Conservation (phyloP, 2,329 filamentous ascomycete species). For the Aspergillus brasiliensis region DNA sequence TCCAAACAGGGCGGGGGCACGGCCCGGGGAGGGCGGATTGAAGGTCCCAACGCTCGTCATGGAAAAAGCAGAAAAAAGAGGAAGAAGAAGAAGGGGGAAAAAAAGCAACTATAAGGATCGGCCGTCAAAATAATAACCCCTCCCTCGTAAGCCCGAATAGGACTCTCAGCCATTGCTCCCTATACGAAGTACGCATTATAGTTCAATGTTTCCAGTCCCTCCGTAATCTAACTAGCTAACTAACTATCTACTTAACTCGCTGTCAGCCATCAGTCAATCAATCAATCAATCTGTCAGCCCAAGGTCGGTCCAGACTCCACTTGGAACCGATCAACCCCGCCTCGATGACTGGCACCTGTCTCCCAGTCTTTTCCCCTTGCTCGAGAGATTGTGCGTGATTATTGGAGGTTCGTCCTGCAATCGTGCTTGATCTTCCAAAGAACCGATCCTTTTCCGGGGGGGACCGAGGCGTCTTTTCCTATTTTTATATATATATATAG, state of each 20-base stretch:
- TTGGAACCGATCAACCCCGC: conserved; percentile 3
- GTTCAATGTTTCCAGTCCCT: neutral
- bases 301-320: conserved; percentile 13
- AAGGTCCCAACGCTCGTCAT: conserved; percentile 23
- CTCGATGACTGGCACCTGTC: neutral
- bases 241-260: neutral
- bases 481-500: conserved; percentile 1
- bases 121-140: conserved; percentile 16
- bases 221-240: neutral
- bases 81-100: neutral
- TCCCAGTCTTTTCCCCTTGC: neutral
- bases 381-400: conserved; percentile 12
- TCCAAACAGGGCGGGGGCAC: conserved; percentile 10
- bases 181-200: neutral
- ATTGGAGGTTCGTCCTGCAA: conserved; percentile 16
- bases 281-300: neutral
- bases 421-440: conserved; percentile 9
- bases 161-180: neutral
- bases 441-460: conserved; percentile 17
- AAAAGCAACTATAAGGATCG: conserved; percentile 11
- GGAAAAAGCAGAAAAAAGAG: conserved; percentile 13
- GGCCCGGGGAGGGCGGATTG: conserved; percentile 24
- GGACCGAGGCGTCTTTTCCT: conserved; percentile 9
- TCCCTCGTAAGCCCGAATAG: no score
- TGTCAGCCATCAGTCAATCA: neutral